A percentile compares a stretch with the other conserved stretches of the same genome.
Evolutionary conservation across 495 filamentous ascomycete genomes (phyloP).

Genomic region (Penicillium steckii): DNA sequence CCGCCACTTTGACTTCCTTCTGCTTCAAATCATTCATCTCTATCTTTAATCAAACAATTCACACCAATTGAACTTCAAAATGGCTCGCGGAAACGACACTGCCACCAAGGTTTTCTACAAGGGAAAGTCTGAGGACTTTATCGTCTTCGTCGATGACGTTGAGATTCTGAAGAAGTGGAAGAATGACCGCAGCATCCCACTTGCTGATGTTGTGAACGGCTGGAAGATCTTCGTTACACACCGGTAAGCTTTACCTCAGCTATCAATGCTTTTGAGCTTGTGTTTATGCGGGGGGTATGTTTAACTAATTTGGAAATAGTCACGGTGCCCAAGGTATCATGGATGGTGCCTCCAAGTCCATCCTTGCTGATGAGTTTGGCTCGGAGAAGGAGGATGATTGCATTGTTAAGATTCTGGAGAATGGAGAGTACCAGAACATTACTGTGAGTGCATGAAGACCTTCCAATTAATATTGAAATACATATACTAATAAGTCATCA

Average conservation of each 20-base stretch:
- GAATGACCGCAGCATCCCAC: constrained; percentile 71
- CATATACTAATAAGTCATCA: constrained; percentile 21
- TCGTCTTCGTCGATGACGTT: constrained; percentile 81
- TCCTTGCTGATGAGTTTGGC: constrained; percentile 85
- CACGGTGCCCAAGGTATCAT: constrained; percentile 82
- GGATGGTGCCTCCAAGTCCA: constrained; percentile 69
- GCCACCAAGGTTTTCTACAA: constrained; percentile 87
- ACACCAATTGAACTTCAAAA: constrained; percentile 36
- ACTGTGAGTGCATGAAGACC: constrained; percentile 51
- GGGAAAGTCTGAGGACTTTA: constrained; percentile 83
- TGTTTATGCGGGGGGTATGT: no score
- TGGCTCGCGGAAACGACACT: constrained; percentile 75
- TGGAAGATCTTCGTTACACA: constrained; percentile 92
- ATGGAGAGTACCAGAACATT: constrained; percentile 65
- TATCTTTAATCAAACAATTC: constrained; percentile 6
- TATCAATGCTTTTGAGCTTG: not conserved
- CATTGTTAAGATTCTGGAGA: constrained; percentile 75
- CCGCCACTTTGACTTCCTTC: not conserved
- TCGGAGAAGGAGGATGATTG: constrained; percentile 73
- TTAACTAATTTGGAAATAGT: constrained; percentile 42
- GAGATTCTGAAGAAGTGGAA: constrained; percentile 77
- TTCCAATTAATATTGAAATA: not conserved
- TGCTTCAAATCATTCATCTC: not conserved
- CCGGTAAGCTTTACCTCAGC: constrained; percentile 59
- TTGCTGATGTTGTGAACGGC: constrained; percentile 80